These are phyloP conservation scores for Stentor roeselii DNA, from an alignment of 73 alveolate genomes.

Conservation along the genomic window DNA sequence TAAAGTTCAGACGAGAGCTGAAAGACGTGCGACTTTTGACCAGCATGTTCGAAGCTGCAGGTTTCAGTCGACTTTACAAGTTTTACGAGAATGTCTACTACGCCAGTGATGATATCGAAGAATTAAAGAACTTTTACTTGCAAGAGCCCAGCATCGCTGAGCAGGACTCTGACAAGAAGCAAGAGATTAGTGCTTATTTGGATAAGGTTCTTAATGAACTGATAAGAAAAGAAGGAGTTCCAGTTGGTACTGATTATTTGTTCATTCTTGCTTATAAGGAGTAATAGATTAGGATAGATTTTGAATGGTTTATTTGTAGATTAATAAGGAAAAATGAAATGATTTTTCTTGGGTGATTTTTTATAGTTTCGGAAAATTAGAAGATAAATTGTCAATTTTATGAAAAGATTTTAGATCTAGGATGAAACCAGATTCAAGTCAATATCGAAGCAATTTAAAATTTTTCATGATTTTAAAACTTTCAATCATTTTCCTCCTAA, in stretches of 20 bases:
- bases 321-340: too few relatives aligned
- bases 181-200: too few relatives aligned
- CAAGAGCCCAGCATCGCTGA: constrained; percentile 11
- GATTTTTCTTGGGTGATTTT: too few relatives aligned
- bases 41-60: neutral
- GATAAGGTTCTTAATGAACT: neutral
- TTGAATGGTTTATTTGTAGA: too few relatives aligned
- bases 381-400: too few relatives aligned
- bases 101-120: neutral
- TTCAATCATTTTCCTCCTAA: too few relatives aligned
- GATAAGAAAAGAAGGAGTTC: neutral
- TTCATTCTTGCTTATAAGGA: neutral
- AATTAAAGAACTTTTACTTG: neutral
- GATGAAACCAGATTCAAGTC: too few relatives aligned
- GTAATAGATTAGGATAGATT: too few relatives aligned
- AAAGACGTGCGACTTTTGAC: neutral
- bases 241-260: neutral
- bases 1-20: constrained; percentile 8
- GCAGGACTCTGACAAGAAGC: neutral
- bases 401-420: too few relatives aligned
- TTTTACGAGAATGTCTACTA: neutral
- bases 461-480: too few relatives aligned
- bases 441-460: too few relatives aligned
- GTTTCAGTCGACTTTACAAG: neutral
- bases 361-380: too few relatives aligned